Base-by-base conservation (phyloP, 176 grass and related monocot genomes). In the Typha latifolia region DNA sequence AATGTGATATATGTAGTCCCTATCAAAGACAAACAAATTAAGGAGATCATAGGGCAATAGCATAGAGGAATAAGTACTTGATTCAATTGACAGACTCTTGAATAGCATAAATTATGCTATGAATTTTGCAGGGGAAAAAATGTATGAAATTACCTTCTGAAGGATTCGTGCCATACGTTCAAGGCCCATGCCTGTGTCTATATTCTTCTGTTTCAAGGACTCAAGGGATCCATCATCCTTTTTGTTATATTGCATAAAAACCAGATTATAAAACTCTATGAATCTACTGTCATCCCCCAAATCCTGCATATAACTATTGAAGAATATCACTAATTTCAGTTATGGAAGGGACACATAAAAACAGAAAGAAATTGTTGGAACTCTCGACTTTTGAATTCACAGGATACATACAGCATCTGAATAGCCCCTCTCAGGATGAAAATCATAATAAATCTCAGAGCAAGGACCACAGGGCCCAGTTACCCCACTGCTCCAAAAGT, bases 241-340 rank as follows among this genome's bases (percentile, higher is more conserved):
- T 86, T 89, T 97, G 70, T 97, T 97, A 69, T 92, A 97, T 97
- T 97, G 93, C 93, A 97, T 97, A 76, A 97, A 97, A 61, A 97
- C 93, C 72, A 97, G 93, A 79, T 97, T 97, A 70, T 97, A 97
- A 69, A 97, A 92, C 78, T 97, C 93, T 49, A 97, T 89, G 74
- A 97, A 97, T 78, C 93, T 78, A 68, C 81, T 87, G 67, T 92
- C 93, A 77, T 97, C 88, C 24, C 81, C 79, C 62, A 97, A 84
- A 90, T 97, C 85, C 93, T 97, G 85, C 75, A 91, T 49, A 83
- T 51, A 89, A 82, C 77, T 89, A 89, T 75, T 79, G 67, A 78
- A 83, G 69, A 73, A 91, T 79, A 91, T 86, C 73, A 91, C 76
- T 84, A 77, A 69, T 75, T 75, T 73, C 68, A 70, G 67, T 85